Evolutionary conservation across 345 rosid species (phyloP), one percentile per base, ranked within the genome.

Genomic region (Punica granatum): DNA sequence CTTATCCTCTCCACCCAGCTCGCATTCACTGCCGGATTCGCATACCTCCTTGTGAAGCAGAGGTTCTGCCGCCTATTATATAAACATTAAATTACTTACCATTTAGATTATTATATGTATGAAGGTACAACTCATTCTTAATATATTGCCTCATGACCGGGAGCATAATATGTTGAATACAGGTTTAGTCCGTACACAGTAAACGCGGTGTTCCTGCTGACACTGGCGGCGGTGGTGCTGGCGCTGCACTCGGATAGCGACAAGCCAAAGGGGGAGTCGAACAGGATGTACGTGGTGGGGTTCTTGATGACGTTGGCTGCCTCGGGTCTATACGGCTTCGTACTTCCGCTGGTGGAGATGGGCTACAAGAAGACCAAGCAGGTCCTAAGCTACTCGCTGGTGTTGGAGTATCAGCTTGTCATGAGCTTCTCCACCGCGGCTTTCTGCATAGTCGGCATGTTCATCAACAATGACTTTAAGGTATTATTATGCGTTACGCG

Each of bases 21-120:
- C 79, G 92, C 83, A 14, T 86, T 88, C 77, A 85, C 87, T 0
- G 96, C 95, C 4, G 77, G 42, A 36, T 92, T 90, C 54, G 88
- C 98, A 0, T 88, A 73, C 75, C 68, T 92, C 14, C 39, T 92
- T 74, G 96, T 92, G 44, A 86, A 75, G 43, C 87, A 92, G 39
- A 85, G 74, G 65, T 62, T 7, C 31, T 31, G 21, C n/a, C n/a
- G n/a, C n/a, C n/a, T n/a, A n/a, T n/a, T n/a, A n/a, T n/a, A n/a
- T n/a, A n/a, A n/a, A n/a, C 19, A 16, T 46, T 46, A 14, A n/a
- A n/a, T 4, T n/a, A n/a, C n/a, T 46, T n/a, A 46, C 21, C 15
- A n/a, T n/a, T n/a, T n/a, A n/a, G n/a, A 46, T 14, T 46, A 46
- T 46, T 46, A 14, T 14, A 14, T 16, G 21, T 46, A 46, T 46